Percentiles rank a stretch among this genome's conserved stretches.
These are phyloP conservation scores for Arthrobotrys sphaeroides DNA, from an alignment of 2,329 filamentous ascomycete species.

Conservation along the genomic window DNA sequence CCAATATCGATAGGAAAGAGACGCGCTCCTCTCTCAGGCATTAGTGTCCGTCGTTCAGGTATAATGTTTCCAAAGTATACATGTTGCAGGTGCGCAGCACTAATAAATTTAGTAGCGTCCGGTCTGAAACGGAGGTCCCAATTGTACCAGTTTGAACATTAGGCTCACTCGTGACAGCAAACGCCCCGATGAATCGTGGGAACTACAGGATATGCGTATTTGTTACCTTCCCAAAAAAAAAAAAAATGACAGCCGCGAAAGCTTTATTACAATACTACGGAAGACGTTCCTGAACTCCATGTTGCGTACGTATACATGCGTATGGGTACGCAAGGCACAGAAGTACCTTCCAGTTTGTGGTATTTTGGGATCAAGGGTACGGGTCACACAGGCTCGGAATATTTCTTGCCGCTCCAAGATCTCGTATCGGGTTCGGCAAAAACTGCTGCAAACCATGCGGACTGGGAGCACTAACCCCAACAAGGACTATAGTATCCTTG, in stretches of 20 bases:
- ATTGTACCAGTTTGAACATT: slow-evolving; percentile 1
- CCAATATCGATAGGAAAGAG: slow-evolving; percentile 5
- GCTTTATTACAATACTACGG: not conserved
- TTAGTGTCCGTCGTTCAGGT: slow-evolving; percentile 13
- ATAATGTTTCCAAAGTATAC: slow-evolving; percentile 4
- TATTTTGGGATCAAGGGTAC: not conserved
- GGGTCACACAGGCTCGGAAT: not conserved
- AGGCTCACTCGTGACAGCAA: slow-evolving; percentile 10
- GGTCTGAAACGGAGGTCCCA: slow-evolving; percentile 4
- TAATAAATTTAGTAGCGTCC: slow-evolving; percentile 17
- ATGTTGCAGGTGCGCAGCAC: not conserved
- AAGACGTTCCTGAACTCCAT: too few relatives aligned
- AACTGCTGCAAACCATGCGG: slow-evolving; percentile 6
- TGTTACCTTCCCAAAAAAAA: not conserved
- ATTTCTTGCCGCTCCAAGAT: slow-evolving; percentile 20
- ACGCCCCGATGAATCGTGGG: slow-evolving; percentile 9
- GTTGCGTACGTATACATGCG: not conserved
- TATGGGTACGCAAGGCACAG: not conserved
- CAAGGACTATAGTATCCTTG: not conserved
- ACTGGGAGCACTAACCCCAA: not conserved
- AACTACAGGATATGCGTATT: not conserved
- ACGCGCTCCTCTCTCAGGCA: slow-evolving; percentile 5
- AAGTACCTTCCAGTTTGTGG: not conserved
- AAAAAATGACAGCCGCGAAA: not conserved
- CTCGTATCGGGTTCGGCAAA: slow-evolving; percentile 10